Conservation (phyloP, 768 basidiomycete species). For the Sistotremastrum niveocremeum region DNA sequence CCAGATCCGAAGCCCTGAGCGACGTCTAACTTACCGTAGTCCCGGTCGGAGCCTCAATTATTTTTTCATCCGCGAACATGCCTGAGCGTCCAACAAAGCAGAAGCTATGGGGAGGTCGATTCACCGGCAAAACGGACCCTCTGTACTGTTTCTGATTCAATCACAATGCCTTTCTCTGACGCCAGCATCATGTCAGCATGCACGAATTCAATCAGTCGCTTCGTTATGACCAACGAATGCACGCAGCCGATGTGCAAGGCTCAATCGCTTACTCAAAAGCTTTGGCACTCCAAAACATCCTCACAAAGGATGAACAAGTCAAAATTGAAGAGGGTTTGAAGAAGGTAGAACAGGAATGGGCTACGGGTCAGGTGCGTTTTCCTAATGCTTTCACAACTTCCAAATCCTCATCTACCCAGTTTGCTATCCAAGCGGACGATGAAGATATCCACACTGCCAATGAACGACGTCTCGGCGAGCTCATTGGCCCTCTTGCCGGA, state of each 20-base stretch:
- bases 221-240: conserved; percentile 89
- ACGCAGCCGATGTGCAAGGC: conserved; percentile 79
- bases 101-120: conserved; percentile 82
- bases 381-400: background rate
- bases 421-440: conserved; percentile 69
- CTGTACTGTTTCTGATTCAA: conserved; percentile 28
- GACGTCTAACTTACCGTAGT: no score
- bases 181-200: conserved; percentile 46
- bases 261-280: conserved; percentile 95
- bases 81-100: conserved; percentile 37
- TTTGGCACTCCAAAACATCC: conserved; percentile 63
- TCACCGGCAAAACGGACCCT: conserved; percentile 82
- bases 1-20: no score
- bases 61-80: conserved; percentile 13
- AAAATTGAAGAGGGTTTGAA: conserved; percentile 64
- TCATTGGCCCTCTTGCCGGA: conserved; percentile 85
- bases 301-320: conserved; percentile 61
- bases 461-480: conserved; percentile 83
- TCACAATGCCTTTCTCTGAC: background rate
- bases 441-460: conserved; percentile 99
- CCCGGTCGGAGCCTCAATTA: no score
- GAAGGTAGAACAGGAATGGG: conserved; percentile 78
- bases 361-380: conserved; percentile 48
- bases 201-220: conserved; percentile 96
- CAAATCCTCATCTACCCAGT: conserved; percentile 30